These are phyloP conservation scores for Exutisphaerella laricina DNA, from an alignment of 2,329 filamentous ascomycete species.

Conservation along the genomic window DNA sequence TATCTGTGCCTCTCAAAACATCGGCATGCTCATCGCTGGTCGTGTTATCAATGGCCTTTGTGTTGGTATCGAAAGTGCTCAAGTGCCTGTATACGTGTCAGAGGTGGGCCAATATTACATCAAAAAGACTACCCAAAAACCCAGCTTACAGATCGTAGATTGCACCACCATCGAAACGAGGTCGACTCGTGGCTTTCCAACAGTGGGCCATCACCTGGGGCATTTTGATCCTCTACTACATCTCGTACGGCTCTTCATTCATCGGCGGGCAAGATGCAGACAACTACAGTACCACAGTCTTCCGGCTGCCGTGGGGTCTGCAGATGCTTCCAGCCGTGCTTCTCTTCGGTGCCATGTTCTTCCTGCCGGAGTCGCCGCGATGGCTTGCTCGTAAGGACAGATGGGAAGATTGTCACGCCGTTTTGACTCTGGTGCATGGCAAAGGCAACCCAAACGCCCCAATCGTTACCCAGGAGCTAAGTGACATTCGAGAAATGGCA, in stretches of 20 bases:
- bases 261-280: constrained; percentile 41
- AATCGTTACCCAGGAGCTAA: constrained; percentile 63
- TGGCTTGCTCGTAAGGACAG: constrained; percentile 61
- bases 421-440: constrained; percentile 60
- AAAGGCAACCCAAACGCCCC: constrained; percentile 36
- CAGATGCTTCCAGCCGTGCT: constrained; percentile 47
- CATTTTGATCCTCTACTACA: constrained; percentile 63
- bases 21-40: constrained; percentile 64
- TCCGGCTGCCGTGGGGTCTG: constrained; percentile 48
- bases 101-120: too few species aligned
- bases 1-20: constrained; percentile 56
- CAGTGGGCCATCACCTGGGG: constrained; percentile 64
- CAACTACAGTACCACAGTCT: constrained; percentile 35
- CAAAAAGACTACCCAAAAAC: too few species aligned
- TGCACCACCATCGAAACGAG: constrained; percentile 51
- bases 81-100: constrained; percentile 53
- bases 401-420: constrained; percentile 55
- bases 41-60: constrained; percentile 64
- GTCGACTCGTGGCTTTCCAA: constrained; percentile 64
- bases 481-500: constrained; percentile 59
- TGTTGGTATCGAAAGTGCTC: constrained; percentile 64
- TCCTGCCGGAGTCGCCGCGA: constrained; percentile 61
- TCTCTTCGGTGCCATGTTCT: constrained; percentile 47
- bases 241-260: constrained; percentile 59
- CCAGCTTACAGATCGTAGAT: too few species aligned